Percentiles rank a stretch among this genome's conserved stretches.
Evolutionary conservation across 23 red algal genomes (phyloP).

Genomic region (Gracilariopsis chorda): DNA sequence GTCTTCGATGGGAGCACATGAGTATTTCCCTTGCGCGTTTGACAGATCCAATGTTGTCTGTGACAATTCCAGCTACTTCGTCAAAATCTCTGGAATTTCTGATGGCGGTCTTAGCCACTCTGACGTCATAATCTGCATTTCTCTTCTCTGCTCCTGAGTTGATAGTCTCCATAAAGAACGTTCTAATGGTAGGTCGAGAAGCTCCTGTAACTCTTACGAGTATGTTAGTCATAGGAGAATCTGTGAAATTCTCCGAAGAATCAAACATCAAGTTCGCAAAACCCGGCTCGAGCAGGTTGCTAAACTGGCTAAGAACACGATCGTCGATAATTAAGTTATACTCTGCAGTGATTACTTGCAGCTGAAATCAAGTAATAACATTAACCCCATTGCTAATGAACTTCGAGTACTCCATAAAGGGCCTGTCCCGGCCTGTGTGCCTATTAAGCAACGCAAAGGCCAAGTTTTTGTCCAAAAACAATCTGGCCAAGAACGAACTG

Average conservation of each 20-base stretch:
- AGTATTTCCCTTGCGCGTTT: neutral
- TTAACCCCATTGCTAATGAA: no score
- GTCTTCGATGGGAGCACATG: neutral
- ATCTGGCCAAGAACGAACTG: no score
- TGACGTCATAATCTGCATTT: neutral
- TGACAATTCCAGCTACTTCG: neutral
- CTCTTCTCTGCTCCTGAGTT: neutral
- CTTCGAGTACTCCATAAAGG: no score
- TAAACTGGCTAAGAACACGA: no score
- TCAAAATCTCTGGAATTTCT: neutral
- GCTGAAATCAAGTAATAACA: no score
- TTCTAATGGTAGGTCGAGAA: neutral
- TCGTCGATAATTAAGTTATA: no score
- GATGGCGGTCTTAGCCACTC: neutral
- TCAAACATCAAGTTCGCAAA: neutral
- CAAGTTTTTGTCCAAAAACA: no score
- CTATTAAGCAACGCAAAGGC: no score
- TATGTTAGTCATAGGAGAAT: neutral
- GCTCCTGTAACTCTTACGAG: neutral
- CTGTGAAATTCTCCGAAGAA: neutral
- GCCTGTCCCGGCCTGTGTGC: no score
- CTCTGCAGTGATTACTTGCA: no score
- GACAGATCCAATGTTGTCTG: neutral
- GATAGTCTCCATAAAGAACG: neutral
- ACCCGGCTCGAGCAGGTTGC: no score